These are phyloP conservation scores for Eucalyptus sp. DNA, from an alignment of 345 rosid genomes.

Conservation along the genomic window DNA sequence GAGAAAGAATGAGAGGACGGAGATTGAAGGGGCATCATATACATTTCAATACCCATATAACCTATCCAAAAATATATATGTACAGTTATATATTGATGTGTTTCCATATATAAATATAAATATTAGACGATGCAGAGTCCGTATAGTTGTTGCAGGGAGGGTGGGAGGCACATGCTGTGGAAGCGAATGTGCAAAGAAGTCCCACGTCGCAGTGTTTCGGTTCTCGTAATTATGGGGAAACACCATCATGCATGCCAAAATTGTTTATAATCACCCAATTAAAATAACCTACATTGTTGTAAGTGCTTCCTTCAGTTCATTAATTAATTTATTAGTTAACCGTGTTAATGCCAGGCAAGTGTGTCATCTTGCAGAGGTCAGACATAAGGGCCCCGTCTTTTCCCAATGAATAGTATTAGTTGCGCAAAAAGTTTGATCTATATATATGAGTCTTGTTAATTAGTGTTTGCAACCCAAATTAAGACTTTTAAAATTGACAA, in stretches of 20 bases:
- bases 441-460: neutral
- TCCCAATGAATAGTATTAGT: neutral
- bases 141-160: constrained; percentile 22
- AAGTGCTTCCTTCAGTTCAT: neutral
- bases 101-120: neutral
- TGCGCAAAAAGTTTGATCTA: neutral
- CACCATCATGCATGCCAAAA: constrained; percentile 74
- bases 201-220: constrained; percentile 28
- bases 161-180: constrained; percentile 55
- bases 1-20: neutral
- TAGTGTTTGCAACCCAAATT: neutral
- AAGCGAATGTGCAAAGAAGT: neutral
- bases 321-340: neutral
- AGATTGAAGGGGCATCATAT: neutral
- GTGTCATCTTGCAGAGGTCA: neutral
- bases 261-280: neutral
- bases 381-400: neutral
- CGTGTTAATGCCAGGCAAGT: neutral
- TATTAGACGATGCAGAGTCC: neutral
- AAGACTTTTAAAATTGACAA: neutral
- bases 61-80: neutral
- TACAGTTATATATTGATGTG: neutral
- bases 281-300: neutral
- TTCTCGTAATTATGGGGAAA: constrained; percentile 40
- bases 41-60: neutral